phyloP scores from a whole-genome alignment of 345 rosid genomes.

The Citrus maxima region DNA sequence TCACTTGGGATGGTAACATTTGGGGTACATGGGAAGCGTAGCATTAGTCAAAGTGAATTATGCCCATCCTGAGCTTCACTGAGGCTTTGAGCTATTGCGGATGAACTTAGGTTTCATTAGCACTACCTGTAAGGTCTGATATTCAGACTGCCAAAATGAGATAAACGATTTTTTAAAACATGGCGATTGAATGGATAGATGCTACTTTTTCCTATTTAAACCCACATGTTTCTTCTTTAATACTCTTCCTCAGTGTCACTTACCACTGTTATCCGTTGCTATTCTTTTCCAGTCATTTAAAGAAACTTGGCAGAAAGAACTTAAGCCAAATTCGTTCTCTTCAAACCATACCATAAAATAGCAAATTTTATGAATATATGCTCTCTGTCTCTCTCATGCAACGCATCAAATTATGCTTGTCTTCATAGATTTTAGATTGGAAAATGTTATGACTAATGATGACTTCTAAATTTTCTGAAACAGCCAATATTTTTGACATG shows the following conservation, averaged over 20 bases:
- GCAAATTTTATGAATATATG: neutral
- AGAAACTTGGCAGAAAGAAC: neutral
- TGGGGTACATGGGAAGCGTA: too few species aligned
- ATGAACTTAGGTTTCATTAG: neutral
- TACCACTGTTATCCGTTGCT: neutral
- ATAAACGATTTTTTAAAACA: neutral
- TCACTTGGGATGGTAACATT: too few species aligned
- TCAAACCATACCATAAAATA: neutral
- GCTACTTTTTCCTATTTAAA: neutral
- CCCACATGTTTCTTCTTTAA: neutral
- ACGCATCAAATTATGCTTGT: neutral
- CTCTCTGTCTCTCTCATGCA: neutral
- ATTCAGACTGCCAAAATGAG: neutral
- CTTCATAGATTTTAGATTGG: neutral
- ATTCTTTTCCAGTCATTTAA: neutral
- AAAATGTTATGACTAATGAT: slow-evolving; percentile 1
- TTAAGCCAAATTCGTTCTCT: neutral
- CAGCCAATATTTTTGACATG: slow-evolving; percentile 85
- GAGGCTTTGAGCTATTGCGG: neutral
- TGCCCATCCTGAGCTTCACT: neutral
- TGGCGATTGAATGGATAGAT: neutral
- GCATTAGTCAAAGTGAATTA: too few species aligned
- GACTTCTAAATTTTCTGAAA: neutral
- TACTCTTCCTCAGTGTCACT: neutral
- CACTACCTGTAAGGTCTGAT: neutral